Conservation (phyloP, 2,329 filamentous ascomycete genomes). For the Verticillium tricorpus region DNA sequence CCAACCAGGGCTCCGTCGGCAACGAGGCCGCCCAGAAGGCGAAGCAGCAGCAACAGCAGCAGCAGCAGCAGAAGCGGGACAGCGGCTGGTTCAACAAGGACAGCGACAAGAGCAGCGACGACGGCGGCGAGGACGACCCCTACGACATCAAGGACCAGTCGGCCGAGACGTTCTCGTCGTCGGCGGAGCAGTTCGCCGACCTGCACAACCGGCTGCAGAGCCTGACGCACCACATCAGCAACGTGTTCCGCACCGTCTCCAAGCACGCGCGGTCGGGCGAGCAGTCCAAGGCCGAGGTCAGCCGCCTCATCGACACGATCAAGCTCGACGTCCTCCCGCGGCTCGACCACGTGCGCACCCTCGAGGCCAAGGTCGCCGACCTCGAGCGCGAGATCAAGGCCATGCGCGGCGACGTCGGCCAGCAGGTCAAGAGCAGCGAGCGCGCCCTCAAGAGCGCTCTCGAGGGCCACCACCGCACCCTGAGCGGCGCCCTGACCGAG, state of each 20-base stretch:
- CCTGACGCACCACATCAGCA: slow-evolving; percentile 63
- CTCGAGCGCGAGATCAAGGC: slow-evolving; percentile 56
- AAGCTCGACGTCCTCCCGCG: slow-evolving; percentile 34
- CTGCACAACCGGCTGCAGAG: slow-evolving; percentile 78
- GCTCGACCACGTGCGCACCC: slow-evolving; percentile 36
- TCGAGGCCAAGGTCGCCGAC: slow-evolving; percentile 42
- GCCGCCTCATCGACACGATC: slow-evolving; percentile 41
- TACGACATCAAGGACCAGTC: slow-evolving; percentile 43
- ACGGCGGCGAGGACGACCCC: slow-evolving; percentile 20
- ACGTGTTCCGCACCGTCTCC: slow-evolving; percentile 54
- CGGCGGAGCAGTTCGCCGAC: slow-evolving; percentile 69
- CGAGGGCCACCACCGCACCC: slow-evolving; percentile 42
- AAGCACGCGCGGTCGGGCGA: slow-evolving; percentile 47
- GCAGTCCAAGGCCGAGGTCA: slow-evolving; percentile 52
- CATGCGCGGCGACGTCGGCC: slow-evolving; percentile 50
- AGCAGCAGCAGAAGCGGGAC: slow-evolving; percentile 20
- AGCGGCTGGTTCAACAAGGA: slow-evolving; percentile 19
- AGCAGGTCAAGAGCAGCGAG: slow-evolving; percentile 46
- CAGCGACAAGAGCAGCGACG: slow-evolving; percentile 17
- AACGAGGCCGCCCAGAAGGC: slow-evolving; percentile 25
- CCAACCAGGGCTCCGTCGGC: slow-evolving; percentile 11
- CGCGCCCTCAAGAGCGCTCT: slow-evolving; percentile 49
- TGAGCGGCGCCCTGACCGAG: slow-evolving; percentile 43
- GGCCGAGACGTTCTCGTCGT: slow-evolving; percentile 42
- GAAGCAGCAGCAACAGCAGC: slow-evolving; percentile 27